phyloP scores from a whole-genome alignment of 1,284 basidiomycete species.

The Garcileccinum viscosum region DNA sequence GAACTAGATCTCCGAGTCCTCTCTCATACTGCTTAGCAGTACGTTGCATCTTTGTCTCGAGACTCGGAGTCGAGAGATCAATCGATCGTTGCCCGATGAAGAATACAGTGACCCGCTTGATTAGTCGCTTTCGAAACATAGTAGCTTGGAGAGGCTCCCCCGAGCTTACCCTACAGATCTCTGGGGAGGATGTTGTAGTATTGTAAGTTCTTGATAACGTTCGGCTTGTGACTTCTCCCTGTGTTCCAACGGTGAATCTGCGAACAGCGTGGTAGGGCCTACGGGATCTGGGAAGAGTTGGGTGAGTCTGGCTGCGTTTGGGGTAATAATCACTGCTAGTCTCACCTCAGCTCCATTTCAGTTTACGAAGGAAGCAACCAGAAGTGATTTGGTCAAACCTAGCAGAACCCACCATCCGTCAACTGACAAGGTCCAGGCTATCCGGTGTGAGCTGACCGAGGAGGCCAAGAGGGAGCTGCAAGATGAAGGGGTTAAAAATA shows the following conservation, averaged over 20 bases:
- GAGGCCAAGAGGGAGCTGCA: conserved; percentile 11
- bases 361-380: conserved; percentile 25
- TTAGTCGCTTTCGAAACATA: conserved; percentile 19
- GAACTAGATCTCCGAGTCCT: not conserved
- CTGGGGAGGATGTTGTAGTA: conserved; percentile 22
- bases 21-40: not conserved
- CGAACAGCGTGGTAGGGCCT: conserved; percentile 26
- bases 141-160: conserved; percentile 21
- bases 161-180: conserved; percentile 4
- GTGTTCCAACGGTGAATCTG: not conserved
- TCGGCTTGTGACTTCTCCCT: not conserved
- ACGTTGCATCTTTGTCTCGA: not conserved
- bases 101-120: not conserved
- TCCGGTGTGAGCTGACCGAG: conserved; percentile 25
- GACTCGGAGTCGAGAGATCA: too few relatives aligned
- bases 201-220: conserved; percentile 18
- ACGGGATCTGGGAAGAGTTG: conserved; percentile 34
- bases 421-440: conserved; percentile 21
- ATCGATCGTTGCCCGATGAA: not conserved
- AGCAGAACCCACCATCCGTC: conserved; percentile 19
- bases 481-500: conserved; percentile 4
- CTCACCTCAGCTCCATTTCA: conserved; percentile 5
- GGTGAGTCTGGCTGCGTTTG: conserved; percentile 25
- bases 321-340: not conserved
- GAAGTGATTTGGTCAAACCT: conserved; percentile 2